Conservation (phyloP, 2,329 filamentous ascomycete species). For the Claviceps purpurea region DNA sequence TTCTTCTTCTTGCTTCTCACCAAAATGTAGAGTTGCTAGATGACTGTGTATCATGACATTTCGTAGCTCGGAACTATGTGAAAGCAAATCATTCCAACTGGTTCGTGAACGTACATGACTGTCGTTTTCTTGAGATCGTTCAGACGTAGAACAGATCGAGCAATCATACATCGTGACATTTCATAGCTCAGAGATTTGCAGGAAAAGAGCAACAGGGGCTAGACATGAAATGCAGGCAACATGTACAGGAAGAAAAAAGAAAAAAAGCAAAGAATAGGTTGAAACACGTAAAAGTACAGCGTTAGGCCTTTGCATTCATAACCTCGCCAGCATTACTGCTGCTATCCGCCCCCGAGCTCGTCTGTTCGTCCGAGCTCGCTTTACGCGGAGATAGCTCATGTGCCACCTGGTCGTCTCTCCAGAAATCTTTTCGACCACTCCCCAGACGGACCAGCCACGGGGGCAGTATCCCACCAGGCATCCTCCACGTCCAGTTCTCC, state of each 20-base stretch:
- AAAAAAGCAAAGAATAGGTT: neutral
- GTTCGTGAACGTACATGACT: too few species aligned
- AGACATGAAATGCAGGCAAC: too few species aligned
- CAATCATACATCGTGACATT: neutral
- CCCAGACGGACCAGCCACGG: constrained; percentile 55
- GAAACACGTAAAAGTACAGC: too few species aligned
- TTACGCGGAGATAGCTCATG: constrained; percentile 7
- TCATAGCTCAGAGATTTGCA: too few species aligned
- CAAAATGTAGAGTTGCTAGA: too few species aligned
- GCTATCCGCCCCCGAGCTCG: neutral
- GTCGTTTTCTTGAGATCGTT: too few species aligned
- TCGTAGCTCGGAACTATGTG: too few species aligned
- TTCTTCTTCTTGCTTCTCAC: too few species aligned
- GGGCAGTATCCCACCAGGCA: constrained; percentile 62
- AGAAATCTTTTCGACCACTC: constrained; percentile 61
- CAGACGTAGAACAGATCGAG: too few species aligned
- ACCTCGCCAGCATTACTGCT: neutral
- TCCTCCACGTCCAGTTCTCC: constrained; percentile 67
- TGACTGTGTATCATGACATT: too few species aligned
- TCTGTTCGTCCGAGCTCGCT: constrained; percentile 9
- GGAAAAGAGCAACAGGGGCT: too few species aligned
- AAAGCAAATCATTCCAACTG: too few species aligned
- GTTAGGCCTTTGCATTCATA: neutral
- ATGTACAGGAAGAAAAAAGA: neutral
- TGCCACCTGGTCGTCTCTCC: constrained; percentile 29